Conservation (phyloP, 2,329 filamentous ascomycete genomes). For the Aspergillus aculeatus region DNA sequence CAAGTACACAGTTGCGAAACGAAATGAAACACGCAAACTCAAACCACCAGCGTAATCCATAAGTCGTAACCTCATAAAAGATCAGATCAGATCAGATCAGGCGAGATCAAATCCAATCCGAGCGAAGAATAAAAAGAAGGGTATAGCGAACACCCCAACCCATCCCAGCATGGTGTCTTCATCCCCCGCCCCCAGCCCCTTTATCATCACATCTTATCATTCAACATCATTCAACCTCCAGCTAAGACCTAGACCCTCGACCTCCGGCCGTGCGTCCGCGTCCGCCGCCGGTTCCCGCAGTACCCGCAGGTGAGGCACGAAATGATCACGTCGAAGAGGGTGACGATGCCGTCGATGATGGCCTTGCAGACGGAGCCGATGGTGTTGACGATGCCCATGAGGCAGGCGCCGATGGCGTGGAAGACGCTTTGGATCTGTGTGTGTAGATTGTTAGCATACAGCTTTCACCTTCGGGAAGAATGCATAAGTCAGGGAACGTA, state of each 20-base stretch:
- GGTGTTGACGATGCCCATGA: conserved; percentile 68
- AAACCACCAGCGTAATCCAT: neutral
- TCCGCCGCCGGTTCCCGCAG: conserved; percentile 25
- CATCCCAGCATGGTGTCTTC: conserved; percentile 9
- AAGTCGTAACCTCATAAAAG: neutral
- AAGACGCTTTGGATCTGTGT: conserved; percentile 59
- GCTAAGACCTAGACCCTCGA: conserved; percentile 12
- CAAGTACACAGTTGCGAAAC: neutral
- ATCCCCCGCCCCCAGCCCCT: neutral
- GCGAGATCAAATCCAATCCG: too few relatives aligned
- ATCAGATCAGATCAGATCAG: neutral
- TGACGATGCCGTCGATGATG: conserved; percentile 66
- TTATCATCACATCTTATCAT: neutral
- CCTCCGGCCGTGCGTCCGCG: conserved; percentile 26
- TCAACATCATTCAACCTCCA: too few relatives aligned
- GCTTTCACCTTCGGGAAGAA: too few relatives aligned
- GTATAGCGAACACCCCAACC: too few relatives aligned
- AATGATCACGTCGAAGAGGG: conserved; percentile 65
- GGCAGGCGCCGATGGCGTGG: conserved; percentile 62
- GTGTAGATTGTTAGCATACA: conserved; percentile 9
- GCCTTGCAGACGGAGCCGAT: conserved; percentile 64
- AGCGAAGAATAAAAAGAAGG: too few relatives aligned
- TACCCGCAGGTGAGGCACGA: conserved; percentile 57
- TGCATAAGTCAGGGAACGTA: conserved; percentile 50
- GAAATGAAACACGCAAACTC: neutral